Percentiles rank a stretch among this genome's conserved stretches.
Evolutionary conservation across 208 protist genomes (phyloP).

Genomic region (Novymonas esmeraldas): DNA sequence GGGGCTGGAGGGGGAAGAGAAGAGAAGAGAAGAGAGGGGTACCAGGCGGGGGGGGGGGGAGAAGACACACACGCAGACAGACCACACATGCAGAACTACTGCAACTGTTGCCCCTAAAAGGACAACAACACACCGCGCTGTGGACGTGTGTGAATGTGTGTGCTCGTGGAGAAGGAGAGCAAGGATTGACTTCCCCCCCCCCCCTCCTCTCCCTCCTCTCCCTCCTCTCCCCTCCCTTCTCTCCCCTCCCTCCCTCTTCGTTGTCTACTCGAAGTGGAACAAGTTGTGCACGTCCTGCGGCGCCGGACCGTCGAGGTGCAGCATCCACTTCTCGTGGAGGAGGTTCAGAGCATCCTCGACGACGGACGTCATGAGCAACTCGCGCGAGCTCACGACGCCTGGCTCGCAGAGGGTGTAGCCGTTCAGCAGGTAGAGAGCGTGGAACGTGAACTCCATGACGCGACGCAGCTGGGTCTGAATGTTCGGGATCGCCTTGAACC

Average conservation of each 20-base stretch:
- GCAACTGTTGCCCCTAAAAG: too few species aligned
- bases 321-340: conserved; percentile 67
- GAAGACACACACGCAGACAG: not conserved
- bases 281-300: conserved; percentile 66
- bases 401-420: conserved; percentile 57
- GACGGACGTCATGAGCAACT: conserved; percentile 38
- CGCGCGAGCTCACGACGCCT: conserved; percentile 21
- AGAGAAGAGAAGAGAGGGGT: not conserved
- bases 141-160: too few species aligned
- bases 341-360: conserved; percentile 60
- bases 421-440: conserved; percentile 78
- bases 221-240: not conserved
- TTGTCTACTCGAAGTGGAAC: conserved; percentile 30
- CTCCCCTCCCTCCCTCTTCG: not conserved
- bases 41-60: not conserved
- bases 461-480: conserved; percentile 55
- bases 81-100: not conserved
- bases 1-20: not conserved
- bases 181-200: not conserved
- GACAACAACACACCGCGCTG: too few species aligned
- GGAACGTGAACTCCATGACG: conserved; percentile 84
- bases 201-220: not conserved
- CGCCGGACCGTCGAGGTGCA: conserved; percentile 65
- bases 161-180: not conserved
- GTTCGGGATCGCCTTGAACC: conserved; percentile 76